These are phyloP conservation scores for Epichloe festucae DNA, from an alignment of 2,329 filamentous ascomycete genomes.

Conservation along the genomic window DNA sequence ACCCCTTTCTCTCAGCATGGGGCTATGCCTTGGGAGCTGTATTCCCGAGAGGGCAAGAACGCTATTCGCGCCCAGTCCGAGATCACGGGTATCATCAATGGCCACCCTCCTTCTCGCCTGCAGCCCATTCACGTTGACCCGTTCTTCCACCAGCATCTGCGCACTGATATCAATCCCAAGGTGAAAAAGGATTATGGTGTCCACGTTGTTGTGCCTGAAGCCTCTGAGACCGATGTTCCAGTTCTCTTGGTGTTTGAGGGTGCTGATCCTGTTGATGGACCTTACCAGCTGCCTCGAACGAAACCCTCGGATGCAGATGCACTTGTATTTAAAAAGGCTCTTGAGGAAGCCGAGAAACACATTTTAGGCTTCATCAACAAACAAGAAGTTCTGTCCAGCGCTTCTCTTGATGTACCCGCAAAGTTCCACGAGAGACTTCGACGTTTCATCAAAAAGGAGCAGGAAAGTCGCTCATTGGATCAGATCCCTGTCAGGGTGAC, in stretches of 20 bases:
- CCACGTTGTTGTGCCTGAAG: conserved; percentile 57
- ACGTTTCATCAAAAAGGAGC: conserved; percentile 52
- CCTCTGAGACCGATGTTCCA: conserved; percentile 43
- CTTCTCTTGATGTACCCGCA: conserved; percentile 42
- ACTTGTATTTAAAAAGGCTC: conserved; percentile 38
- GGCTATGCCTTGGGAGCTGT: conserved; percentile 74
- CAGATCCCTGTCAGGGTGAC: conserved; percentile 49
- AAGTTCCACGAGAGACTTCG: conserved; percentile 53
- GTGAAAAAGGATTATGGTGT: conserved; percentile 60
- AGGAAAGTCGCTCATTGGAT: conserved; percentile 40
- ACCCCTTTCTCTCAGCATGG: conserved; percentile 58
- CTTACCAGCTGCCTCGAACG: conserved; percentile 42
- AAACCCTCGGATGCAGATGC: conserved; percentile 39
- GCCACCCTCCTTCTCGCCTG: conserved; percentile 62
- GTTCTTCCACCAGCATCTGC: conserved; percentile 66
- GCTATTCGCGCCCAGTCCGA: conserved; percentile 62
- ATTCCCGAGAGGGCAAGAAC: conserved; percentile 76
- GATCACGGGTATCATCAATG: conserved; percentile 59
- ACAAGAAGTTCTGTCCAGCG: conserved; percentile 41
- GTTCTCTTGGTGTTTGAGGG: conserved; percentile 67
- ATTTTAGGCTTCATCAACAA: conserved; percentile 44
- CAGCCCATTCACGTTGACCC: conserved; percentile 55
- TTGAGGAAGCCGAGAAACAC: conserved; percentile 43
- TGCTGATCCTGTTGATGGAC: conserved; percentile 29
- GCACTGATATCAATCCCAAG: conserved; percentile 47